A percentile compares a stretch with the other conserved stretches of the same genome.
Conservation (phyloP, 371 early-diverging fungal species). For the Haplosporangium sp. region DNA sequence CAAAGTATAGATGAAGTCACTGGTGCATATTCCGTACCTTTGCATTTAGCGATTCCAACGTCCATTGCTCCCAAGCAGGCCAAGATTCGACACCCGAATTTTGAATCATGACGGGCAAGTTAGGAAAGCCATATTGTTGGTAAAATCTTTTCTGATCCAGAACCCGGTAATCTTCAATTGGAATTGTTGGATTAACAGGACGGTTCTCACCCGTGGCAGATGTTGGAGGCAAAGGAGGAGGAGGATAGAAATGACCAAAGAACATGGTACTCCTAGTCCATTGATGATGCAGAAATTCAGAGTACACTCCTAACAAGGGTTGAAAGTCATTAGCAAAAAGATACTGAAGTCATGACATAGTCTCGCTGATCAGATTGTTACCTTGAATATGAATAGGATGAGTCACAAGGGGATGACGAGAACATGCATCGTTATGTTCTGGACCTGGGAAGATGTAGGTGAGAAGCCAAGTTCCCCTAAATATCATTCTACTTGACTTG, state of each 20-base stretch:
- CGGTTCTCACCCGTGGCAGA: neutral
- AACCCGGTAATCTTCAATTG: conserved; percentile 37
- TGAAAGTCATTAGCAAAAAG: too few species aligned
- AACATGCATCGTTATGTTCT: conserved; percentile 32
- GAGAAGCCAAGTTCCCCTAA: conserved; percentile 52
- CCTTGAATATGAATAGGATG: conserved; percentile 29
- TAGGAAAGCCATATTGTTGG: conserved; percentile 38
- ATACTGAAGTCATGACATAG: neutral
- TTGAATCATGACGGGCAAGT: conserved; percentile 52
- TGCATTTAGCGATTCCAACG: conserved; percentile 29
- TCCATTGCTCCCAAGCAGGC: conserved; percentile 56
- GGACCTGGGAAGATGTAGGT: conserved; percentile 50
- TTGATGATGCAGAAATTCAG: conserved; percentile 14
- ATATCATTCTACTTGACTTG: conserved; percentile 31
- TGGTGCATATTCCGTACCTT: conserved; percentile 15
- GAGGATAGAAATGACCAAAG: conserved; percentile 54
- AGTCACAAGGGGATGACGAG: conserved; percentile 31
- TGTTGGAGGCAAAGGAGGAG: conserved; percentile 38
- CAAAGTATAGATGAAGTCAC: too few species aligned
- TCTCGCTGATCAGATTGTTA: neutral
- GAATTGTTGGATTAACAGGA: conserved; percentile 12
- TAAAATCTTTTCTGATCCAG: conserved; percentile 45
- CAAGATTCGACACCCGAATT: conserved; percentile 54
- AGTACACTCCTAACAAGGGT: conserved; percentile 15
- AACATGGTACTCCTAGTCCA: conserved; percentile 39